These are phyloP conservation scores for Baudoinia panamericana DNA, from an alignment of 495 filamentous ascomycete genomes.

Conservation along the genomic window DNA sequence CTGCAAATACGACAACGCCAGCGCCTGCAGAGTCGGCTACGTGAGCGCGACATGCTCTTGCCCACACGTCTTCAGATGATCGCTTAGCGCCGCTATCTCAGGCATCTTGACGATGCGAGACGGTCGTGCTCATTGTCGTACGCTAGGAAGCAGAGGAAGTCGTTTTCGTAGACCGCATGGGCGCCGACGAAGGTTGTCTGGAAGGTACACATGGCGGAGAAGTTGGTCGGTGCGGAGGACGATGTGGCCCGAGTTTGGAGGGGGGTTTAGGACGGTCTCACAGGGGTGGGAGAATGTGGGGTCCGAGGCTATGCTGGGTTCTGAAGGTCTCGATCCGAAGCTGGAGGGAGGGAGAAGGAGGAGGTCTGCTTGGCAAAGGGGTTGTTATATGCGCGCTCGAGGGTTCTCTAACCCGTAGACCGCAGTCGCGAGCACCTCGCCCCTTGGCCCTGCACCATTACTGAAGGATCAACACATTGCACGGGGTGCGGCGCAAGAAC, in stretches of 20 bases:
- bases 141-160: constrained; percentile 10
- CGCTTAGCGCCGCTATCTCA: background rate
- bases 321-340: too few species aligned
- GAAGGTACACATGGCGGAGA: constrained; percentile 24
- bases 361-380: too few species aligned
- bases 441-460: too few species aligned
- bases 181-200: constrained; percentile 31
- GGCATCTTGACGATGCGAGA: constrained; percentile 21
- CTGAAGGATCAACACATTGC: too few species aligned
- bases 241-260: constrained; percentile 11
- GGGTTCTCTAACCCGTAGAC: too few species aligned
- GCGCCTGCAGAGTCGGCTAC: constrained; percentile 5
- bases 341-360: too few species aligned
- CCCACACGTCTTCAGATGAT: constrained; percentile 23
- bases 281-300: constrained; percentile 2
- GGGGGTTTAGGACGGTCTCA: constrained; percentile 6
- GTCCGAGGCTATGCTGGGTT: too few species aligned
- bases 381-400: too few species aligned
- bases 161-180: constrained; percentile 4
- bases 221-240: constrained; percentile 13
- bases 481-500: too few species aligned
- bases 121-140: constrained; percentile 23
- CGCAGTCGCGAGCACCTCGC: too few species aligned
- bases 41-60: constrained; percentile 19
- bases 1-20: constrained; percentile 24